Conservation (phyloP, 345 rosid species). For the Eucalyptus leucophloia region DNA sequence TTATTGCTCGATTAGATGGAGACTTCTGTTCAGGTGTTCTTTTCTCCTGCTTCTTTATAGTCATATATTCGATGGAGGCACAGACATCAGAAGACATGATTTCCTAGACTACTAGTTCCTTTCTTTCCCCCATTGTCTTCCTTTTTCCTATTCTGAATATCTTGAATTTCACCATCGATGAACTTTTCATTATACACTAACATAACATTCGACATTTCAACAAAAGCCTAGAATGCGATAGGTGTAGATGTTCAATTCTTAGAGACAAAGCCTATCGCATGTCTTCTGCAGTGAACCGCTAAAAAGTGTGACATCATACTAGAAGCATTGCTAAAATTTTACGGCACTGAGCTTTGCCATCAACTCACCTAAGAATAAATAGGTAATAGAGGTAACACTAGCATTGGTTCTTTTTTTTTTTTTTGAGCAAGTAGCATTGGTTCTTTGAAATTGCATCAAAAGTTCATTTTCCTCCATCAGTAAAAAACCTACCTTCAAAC, state of each 20-base stretch:
- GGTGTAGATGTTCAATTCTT: neutral
- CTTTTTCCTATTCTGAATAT: neutral
- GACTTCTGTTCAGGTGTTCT: neutral
- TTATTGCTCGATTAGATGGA: neutral
- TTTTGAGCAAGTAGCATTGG: too few species aligned
- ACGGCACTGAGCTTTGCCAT: neutral
- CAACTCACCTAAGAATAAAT: neutral
- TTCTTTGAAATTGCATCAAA: neutral
- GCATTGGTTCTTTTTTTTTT: neutral
- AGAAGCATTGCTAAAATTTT: neutral
- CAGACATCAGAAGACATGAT: neutral
- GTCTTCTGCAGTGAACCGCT: neutral
- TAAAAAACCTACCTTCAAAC: neutral
- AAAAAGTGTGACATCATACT: neutral
- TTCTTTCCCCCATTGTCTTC: neutral
- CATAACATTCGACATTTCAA: neutral
- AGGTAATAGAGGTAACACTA: neutral
- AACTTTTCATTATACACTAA: neutral
- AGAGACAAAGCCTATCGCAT: neutral
- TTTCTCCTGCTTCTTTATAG: neutral
- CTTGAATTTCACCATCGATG: neutral
- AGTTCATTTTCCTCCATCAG: neutral
- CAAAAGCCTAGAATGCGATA: neutral
- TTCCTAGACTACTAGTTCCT: neutral
- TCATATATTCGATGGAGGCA: neutral